A percentile compares a stretch with the other conserved stretches of the same genome.
Evolutionary conservation across 2,329 filamentous ascomycete species (phyloP).

Genomic region (Coniochaeta ligniaria): DNA sequence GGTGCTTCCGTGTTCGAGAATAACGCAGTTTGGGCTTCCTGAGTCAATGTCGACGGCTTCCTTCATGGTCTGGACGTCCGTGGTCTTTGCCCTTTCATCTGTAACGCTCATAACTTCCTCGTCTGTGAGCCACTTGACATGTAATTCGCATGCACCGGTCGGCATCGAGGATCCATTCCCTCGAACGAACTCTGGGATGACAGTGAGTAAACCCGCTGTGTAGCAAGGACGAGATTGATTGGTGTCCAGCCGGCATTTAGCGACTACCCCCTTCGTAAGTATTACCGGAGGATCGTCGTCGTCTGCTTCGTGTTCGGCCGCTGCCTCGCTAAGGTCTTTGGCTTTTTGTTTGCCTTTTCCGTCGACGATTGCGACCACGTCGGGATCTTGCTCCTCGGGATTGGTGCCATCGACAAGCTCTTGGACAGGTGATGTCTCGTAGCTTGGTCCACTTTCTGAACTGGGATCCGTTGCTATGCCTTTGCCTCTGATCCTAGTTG

Average conservation of each 20-base stretch:
- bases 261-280: neutral
- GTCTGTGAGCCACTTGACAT: neutral
- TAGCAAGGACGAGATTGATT: neutral
- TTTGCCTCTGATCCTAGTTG: neutral
- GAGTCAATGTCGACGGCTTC: neutral
- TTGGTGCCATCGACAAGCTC: neutral
- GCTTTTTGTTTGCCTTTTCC: neutral
- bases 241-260: neutral
- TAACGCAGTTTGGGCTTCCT: neutral
- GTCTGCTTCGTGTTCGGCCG: neutral
- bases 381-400: neutral
- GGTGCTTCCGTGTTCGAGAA: neutral
- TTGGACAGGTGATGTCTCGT: neutral
- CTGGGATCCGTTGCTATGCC: neutral
- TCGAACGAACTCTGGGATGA: neutral
- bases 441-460: neutral
- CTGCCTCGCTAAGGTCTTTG: neutral
- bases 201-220: neutral
- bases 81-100: neutral
- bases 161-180: neutral
- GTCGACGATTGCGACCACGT: neutral
- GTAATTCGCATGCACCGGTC: neutral
- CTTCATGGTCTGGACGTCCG: neutral
- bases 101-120: neutral
- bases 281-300: neutral